These are phyloP conservation scores for Populus hybrid DNA, from an alignment of 441 rosid species.

Conservation along the genomic window DNA sequence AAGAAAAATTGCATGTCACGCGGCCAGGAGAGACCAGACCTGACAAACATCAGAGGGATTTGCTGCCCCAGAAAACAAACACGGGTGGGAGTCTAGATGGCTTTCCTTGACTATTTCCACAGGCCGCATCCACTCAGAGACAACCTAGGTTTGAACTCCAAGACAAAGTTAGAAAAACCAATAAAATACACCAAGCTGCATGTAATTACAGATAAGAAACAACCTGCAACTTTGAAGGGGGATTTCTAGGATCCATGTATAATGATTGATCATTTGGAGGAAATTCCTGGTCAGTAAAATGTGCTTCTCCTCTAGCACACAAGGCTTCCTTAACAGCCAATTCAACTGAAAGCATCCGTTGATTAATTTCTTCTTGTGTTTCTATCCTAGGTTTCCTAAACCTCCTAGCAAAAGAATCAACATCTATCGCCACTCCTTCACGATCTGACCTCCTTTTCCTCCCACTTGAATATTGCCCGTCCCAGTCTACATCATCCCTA, in stretches of 20 bases:
- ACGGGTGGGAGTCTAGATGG: conserved; percentile 59
- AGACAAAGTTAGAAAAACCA: conserved; percentile 25
- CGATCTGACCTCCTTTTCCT: conserved; percentile 94
- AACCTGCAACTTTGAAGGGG: conserved; percentile 93
- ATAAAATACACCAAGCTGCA: conserved; percentile 7
- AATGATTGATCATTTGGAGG: conserved; percentile 96
- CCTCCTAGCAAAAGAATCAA: conserved; percentile 93
- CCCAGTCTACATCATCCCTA: conserved; percentile 99
- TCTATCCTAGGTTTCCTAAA: conserved; percentile 96
- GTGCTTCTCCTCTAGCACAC: conserved; percentile 76
- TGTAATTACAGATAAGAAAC: conserved; percentile 20
- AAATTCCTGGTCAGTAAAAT: conserved; percentile 97
- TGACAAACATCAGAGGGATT: conserved; percentile 99
- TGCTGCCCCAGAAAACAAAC: conserved; percentile 91
- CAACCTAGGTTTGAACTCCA: conserved; percentile 60
- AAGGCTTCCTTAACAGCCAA: conserved; percentile 98
- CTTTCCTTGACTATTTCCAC: conserved; percentile 73
- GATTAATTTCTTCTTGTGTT: conserved; percentile 94
- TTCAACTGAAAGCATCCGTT: conserved; percentile 97
- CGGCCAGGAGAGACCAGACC: conserved; percentile 46
- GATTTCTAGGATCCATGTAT: conserved; percentile 77
- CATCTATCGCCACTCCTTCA: conserved; percentile 61
- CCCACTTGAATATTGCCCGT: conserved; percentile 99
- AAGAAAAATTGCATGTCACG: conserved; percentile 13
- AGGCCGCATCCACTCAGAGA: conserved; percentile 98